Evolutionary conservation across 176 grass and related monocot species (phyloP).

Genomic region (Oryza australiensis): DNA sequence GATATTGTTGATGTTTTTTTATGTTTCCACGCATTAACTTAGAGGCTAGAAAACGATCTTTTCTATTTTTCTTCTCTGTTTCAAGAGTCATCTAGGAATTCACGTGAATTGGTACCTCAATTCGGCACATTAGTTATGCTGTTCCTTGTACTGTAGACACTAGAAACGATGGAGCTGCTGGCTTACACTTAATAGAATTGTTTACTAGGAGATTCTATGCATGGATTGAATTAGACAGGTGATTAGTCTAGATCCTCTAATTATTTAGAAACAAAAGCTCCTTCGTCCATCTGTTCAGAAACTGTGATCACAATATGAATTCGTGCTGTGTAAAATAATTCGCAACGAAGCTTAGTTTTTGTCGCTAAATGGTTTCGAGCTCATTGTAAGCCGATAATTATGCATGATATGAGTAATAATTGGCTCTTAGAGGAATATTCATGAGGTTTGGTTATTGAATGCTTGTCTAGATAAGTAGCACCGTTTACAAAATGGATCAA

Average conservation of each 20-base stretch:
- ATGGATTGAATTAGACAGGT: neutral
- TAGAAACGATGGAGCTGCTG: neutral
- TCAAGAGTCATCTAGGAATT: constrained; percentile 7
- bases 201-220: constrained; percentile 2
- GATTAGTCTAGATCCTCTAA: neutral
- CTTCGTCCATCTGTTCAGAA: neutral
- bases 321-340: constrained; percentile 11
- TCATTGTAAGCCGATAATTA: constrained; percentile 34
- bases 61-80: neutral
- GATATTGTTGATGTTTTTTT: constrained; percentile 34
- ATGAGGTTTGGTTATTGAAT: constrained; percentile 14
- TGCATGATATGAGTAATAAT: constrained; percentile 20
- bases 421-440: constrained; percentile 7
- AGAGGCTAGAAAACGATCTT: constrained; percentile 12
- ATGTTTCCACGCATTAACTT: constrained; percentile 14
- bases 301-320: constrained; percentile 1
- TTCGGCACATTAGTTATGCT: neutral
- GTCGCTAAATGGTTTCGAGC: constrained; percentile 25
- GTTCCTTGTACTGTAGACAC: neutral
- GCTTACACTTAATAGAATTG: constrained; percentile 3
- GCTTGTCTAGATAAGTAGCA: constrained; percentile 21
- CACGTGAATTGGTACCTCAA: constrained; percentile 24
- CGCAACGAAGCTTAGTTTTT: neutral
- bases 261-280: neutral
- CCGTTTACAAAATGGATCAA: constrained; percentile 21